Conservation (phyloP, 2,329 filamentous ascomycete genomes). For the Gnomoniopsis smithogilvyi region DNA sequence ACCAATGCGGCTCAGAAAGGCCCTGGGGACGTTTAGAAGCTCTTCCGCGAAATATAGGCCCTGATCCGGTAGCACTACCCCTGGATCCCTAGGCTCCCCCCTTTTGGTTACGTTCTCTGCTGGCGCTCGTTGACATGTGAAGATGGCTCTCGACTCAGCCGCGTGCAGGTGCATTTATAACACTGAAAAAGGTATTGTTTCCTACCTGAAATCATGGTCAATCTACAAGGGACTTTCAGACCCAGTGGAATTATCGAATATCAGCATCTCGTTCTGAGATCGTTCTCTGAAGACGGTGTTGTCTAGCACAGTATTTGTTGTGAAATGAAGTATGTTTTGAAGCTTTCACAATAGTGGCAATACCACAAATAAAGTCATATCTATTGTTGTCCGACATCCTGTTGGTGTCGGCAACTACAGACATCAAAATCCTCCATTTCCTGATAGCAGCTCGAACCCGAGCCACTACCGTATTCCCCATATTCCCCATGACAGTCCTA, state of each 20-base stretch:
- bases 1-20: neutral
- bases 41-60: neutral
- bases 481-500: neutral
- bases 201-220: too few relatives aligned
- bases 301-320: neutral
- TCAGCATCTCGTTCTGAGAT: neutral
- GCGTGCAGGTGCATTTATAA: neutral
- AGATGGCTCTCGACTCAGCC: neutral
- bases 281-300: too few relatives aligned
- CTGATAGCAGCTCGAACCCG: neutral
- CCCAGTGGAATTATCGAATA: neutral
- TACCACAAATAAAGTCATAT: neutral
- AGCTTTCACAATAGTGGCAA: neutral
- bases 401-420: neutral
- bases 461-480: neutral
- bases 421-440: neutral
- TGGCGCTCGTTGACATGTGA: conserved; percentile 9
- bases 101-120: neutral
- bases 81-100: neutral
- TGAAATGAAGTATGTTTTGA: neutral
- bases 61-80: too few relatives aligned
- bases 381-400: neutral
- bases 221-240: too few relatives aligned
- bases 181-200: neutral
- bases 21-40: neutral